Conservation (phyloP, 2,329 filamentous ascomycete genomes). For the Penicillium sp. region DNA sequence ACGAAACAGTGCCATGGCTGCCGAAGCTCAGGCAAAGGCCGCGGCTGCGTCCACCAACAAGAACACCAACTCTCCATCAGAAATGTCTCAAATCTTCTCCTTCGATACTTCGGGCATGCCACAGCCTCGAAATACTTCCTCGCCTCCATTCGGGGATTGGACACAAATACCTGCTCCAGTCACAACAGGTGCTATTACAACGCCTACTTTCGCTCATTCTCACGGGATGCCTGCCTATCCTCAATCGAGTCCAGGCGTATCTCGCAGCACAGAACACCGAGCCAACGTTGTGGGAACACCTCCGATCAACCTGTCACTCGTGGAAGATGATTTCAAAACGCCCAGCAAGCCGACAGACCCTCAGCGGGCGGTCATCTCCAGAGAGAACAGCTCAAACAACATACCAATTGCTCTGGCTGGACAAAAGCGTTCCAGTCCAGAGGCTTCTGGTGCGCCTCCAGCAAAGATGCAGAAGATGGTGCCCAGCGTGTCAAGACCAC, state of each 20-base stretch:
- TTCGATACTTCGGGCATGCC: slow-evolving; percentile 27
- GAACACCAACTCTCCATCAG: slow-evolving; percentile 32
- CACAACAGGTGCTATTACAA: slow-evolving; percentile 16
- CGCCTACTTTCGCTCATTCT: slow-evolving; percentile 19
- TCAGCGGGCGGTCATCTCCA: slow-evolving; percentile 11
- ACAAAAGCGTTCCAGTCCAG: slow-evolving; percentile 25
- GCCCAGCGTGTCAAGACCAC: slow-evolving; percentile 28
- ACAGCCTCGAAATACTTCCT: slow-evolving; percentile 23
- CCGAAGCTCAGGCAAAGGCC: slow-evolving; percentile 38
- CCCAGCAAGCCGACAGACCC: slow-evolving; percentile 19
- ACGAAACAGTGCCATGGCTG: slow-evolving; percentile 12
- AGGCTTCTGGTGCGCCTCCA: slow-evolving; percentile 28
- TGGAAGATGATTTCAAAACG: slow-evolving; percentile 52
- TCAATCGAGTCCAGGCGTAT: slow-evolving; percentile 52
- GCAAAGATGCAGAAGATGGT: slow-evolving; percentile 38
- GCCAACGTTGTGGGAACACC: slow-evolving; percentile 40
- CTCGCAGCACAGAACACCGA: slow-evolving; percentile 27
- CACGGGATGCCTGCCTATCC: slow-evolving; percentile 39
- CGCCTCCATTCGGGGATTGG: slow-evolving; percentile 31
- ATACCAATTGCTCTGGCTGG: slow-evolving; percentile 7
- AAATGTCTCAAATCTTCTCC: slow-evolving; percentile 16
- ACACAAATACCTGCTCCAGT: slow-evolving; percentile 29
- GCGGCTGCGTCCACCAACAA: slow-evolving; percentile 19
- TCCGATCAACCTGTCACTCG: slow-evolving; percentile 54
- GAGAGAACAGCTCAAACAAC: slow-evolving; percentile 20